Conservation (phyloP, 2,329 filamentous ascomycete species). For the Trichoderma semiorbis region DNA sequence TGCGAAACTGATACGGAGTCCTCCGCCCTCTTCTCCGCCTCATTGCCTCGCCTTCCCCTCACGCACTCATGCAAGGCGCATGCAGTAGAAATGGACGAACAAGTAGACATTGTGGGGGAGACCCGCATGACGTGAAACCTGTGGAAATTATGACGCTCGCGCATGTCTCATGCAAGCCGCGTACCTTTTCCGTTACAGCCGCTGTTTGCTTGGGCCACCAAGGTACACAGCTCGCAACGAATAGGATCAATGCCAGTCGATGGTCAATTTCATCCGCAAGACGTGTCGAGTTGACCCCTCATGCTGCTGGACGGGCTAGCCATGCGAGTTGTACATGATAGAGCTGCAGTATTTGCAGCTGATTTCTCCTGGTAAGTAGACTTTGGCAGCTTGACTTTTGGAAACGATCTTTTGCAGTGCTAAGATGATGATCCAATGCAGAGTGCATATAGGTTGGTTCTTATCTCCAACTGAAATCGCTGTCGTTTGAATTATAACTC, state of each 20-base stretch:
- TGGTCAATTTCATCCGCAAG: neutral
- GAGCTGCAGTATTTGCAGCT: neutral
- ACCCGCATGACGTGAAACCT: slow-evolving; percentile 6
- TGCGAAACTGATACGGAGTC: neutral
- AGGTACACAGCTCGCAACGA: neutral
- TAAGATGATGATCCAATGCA: neutral
- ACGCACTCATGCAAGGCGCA: slow-evolving; percentile 3
- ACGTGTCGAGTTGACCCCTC: neutral
- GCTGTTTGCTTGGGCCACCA: neutral
- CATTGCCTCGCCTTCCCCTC: slow-evolving; percentile 2
- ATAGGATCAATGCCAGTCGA: neutral
- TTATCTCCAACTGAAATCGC: neutral
- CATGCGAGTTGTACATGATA: neutral
- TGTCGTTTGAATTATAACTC: neutral
- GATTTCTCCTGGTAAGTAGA: neutral
- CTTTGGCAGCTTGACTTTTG: neutral
- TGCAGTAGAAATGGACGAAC: neutral
- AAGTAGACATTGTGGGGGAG: slow-evolving; percentile 15
- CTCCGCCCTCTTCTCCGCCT: slow-evolving; percentile 3
- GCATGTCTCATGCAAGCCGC: neutral
- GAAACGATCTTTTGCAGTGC: neutral
- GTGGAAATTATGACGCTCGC: slow-evolving; percentile 1
- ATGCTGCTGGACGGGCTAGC: neutral
- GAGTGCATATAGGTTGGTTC: neutral
- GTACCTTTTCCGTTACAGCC: slow-evolving; percentile 9